phyloP scores from a whole-genome alignment of 257 asterid species.

The Cordia subcordata region DNA sequence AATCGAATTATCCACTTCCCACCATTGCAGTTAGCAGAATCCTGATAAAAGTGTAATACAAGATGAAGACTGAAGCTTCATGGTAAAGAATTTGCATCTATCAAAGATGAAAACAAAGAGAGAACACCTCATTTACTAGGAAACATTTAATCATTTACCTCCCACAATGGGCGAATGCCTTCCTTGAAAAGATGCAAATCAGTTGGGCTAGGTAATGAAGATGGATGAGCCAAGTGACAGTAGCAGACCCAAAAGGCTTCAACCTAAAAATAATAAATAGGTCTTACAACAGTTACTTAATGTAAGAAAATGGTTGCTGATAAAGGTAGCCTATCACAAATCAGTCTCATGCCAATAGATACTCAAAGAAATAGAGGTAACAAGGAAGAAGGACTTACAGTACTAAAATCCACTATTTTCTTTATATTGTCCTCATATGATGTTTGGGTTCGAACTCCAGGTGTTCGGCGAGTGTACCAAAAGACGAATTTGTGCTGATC shows the following conservation, averaged over 20 bases:
- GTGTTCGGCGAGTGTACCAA: constrained; percentile 98
- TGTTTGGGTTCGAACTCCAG: constrained; percentile 83
- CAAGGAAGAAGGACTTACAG: constrained; percentile 42
- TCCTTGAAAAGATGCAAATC: constrained; percentile 97
- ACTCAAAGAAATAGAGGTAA: neutral
- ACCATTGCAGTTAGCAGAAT: constrained; percentile 91
- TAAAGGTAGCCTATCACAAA: neutral
- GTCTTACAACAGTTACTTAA: constrained; percentile 4
- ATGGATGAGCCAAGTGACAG: constrained; percentile 88
- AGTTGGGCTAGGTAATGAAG: constrained; percentile 83
- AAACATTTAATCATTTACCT: constrained; percentile 46
- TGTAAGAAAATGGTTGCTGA: neutral
- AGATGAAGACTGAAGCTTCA: neutral
- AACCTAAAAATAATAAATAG: constrained; percentile 43
- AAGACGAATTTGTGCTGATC: constrained; percentile 73
- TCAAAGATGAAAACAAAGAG: neutral
- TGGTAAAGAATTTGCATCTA: constrained; percentile 8
- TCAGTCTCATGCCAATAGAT: neutral
- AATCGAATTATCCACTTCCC: constrained; percentile 98
- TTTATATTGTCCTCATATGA: constrained; percentile 93
- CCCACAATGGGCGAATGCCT: constrained; percentile 98
- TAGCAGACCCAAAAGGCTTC: constrained; percentile 96
- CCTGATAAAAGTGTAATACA: constrained; percentile 37
- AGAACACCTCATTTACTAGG: neutral
- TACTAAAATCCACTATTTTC: constrained; percentile 84